A percentile compares a stretch with the other conserved stretches of the same genome.
Conservation (phyloP, 2,329 filamentous ascomycete genomes). For the Leptographium radiaticola region DNA sequence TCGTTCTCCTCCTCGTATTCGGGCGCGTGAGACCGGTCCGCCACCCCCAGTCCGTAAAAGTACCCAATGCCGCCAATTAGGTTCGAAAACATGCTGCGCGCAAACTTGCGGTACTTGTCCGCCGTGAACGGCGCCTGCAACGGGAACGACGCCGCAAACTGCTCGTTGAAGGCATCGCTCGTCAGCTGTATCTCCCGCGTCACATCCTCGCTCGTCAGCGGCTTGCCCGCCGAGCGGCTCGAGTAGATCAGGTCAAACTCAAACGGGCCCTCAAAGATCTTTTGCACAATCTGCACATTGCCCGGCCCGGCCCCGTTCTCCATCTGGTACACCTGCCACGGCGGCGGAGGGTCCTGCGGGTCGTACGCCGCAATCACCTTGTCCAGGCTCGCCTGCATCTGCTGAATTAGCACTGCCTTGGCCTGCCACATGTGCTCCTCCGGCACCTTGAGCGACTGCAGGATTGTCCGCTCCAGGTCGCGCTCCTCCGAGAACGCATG, state of each 20-base stretch:
- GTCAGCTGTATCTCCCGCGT: slow-evolving; percentile 55
- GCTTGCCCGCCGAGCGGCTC: slow-evolving; percentile 52
- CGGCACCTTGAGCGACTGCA: slow-evolving; percentile 56
- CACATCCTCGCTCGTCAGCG: slow-evolving; percentile 47
- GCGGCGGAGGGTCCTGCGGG: slow-evolving; percentile 57
- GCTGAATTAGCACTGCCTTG: slow-evolving; percentile 46
- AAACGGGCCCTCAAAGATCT: slow-evolving; percentile 79
- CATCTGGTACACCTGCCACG: slow-evolving; percentile 76
- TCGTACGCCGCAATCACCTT: slow-evolving; percentile 35
- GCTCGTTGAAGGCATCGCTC: slow-evolving; percentile 56
- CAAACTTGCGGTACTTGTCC: slow-evolving; percentile 64
- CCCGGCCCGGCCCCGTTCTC: slow-evolving; percentile 54
- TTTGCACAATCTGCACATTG: slow-evolving; percentile 82
- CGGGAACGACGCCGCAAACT: slow-evolving; percentile 60
- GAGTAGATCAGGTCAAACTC: slow-evolving; percentile 90
- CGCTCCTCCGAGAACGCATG: slow-evolving; percentile 57
- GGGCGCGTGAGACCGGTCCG: slow-evolving; percentile 80
- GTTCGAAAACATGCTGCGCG: slow-evolving; percentile 86
- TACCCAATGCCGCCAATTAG: slow-evolving; percentile 89
- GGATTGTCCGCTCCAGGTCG: slow-evolving; percentile 62
- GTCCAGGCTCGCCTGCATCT: slow-evolving; percentile 37
- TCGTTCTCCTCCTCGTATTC: slow-evolving; percentile 95
- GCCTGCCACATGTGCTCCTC: slow-evolving; percentile 70
- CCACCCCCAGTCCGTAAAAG: slow-evolving; percentile 78
- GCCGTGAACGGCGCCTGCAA: slow-evolving; percentile 64